These are phyloP conservation scores for Xanthoparmelia taractica DNA, from an alignment of 495 filamentous ascomycete species.

Conservation along the genomic window DNA sequence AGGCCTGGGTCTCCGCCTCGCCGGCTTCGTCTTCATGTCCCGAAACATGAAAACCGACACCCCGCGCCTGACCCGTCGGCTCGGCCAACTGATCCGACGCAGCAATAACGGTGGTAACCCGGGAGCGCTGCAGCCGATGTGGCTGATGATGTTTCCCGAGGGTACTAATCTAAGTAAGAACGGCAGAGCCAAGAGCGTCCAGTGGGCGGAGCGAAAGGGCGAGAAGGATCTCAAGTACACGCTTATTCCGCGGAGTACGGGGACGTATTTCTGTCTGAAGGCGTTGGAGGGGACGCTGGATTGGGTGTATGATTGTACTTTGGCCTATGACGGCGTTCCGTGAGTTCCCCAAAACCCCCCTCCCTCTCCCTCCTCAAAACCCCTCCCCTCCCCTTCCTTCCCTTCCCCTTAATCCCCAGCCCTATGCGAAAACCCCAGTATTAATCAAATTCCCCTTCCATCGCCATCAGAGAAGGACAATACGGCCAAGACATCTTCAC, in stretches of 20 bases:
- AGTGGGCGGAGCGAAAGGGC: constrained; percentile 59
- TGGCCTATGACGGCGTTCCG: constrained; percentile 60
- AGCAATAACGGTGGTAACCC: constrained; percentile 30
- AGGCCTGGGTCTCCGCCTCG: constrained; percentile 69
- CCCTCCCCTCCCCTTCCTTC: background rate
- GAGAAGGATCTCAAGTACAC: constrained; percentile 55
- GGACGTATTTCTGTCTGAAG: constrained; percentile 61
- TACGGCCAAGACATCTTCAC: constrained; percentile 60
- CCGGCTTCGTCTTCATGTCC: constrained; percentile 72
- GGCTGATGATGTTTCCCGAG: constrained; percentile 74
- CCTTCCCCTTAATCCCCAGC: background rate
- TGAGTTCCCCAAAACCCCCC: no score
- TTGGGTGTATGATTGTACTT: constrained; percentile 66
- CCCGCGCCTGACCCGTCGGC: constrained; percentile 55
- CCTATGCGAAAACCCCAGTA: background rate
- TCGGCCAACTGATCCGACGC: constrained; percentile 42
- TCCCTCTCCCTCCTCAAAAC: no score
- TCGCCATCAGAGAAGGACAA: constrained; percentile 40
- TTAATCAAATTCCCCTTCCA: no score
- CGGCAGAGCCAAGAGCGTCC: constrained; percentile 50
- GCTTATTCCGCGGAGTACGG: constrained; percentile 66
- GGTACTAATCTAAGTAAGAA: constrained; percentile 66
- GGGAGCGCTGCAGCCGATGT: constrained; percentile 50
- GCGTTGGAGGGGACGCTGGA: constrained; percentile 62
- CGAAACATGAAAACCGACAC: constrained; percentile 69